Evolutionary conservation across 2,329 filamentous ascomycete genomes (phyloP), one percentile per base, ranked within the genome.

Genomic region (Penicillium sp.): DNA sequence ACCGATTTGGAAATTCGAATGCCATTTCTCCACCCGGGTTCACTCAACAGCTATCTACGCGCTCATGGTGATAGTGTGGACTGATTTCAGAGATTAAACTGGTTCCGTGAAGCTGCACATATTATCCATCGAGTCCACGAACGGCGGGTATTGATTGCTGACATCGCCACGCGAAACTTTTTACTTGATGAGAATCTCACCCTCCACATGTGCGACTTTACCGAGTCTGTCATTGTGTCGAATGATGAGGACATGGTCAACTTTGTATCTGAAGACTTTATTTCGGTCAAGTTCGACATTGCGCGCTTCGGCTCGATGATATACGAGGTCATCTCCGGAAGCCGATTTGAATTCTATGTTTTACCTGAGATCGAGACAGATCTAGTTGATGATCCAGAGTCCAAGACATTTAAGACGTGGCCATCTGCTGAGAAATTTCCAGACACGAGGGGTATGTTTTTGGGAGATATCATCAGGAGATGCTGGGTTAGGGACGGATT

Each of bases 221-320:
- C 22, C 11, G 22, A 23, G 22, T 23, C 22, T 23, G 22, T 11
- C 22, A 23, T 23, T 23, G 22, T 23, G 6, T 23, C 22, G 22
- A 23, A 23, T 11, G 22, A 23, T 11, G 22, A 23, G 22, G 22
- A 23, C 22, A 23, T 23, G 20, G 35, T 17, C 8, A 32, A 17
- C 7, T 43, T 37, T 23, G 14, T 42, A 20, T 44, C 41, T 14
- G 40, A 44, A 32, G 40, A 47, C 27, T 44, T 41, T n/a, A 30
- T 47, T 29, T 47, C 44, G 15, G 14, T 37, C 26, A 47, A 47
- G 27, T 40, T 41, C 30, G 41, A 47, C 34, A 38, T 47, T 26
- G 41, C 41, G 17, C 41, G 41, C 26, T 44, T 47, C 35, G 41
- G 44, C 20, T 41, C 37, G 9, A 44, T 47, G 37, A 44, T 47